phyloP scores from a whole-genome alignment of 1,139 yeast species.

The Taphrina sp. region DNA sequence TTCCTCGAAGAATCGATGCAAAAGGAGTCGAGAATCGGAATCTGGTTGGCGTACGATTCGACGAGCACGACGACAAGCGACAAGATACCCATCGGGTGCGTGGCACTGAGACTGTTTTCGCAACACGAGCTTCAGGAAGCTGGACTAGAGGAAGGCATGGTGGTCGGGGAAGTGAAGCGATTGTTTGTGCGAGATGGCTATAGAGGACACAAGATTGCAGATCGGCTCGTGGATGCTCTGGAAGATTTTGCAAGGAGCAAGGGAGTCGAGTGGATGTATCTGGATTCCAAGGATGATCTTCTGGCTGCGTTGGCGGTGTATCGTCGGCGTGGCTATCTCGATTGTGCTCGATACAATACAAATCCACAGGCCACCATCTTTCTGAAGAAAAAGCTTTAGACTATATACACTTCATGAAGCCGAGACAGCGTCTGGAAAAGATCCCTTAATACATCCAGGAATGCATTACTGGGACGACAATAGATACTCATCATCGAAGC shows the following conservation, averaged over 20 bases:
- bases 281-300: conserved; percentile 23
- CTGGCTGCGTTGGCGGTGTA: conserved; percentile 15
- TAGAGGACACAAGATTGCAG: conserved; percentile 19
- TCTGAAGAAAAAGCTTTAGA: conserved; percentile 12
- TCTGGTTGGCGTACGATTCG: conserved; percentile 19
- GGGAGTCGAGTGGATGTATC: conserved; percentile 10
- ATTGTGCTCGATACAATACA: conserved; percentile 17
- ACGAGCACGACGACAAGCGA: too few relatives aligned
- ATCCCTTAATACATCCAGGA: too few relatives aligned
- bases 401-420: too few relatives aligned
- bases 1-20: conserved; percentile 2
- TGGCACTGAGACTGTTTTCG: conserved; percentile 8
- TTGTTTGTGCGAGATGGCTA: conserved; percentile 15
- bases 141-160: not conserved
- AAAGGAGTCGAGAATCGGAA: conserved; percentile 1
- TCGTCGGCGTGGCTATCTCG: conserved; percentile 17
- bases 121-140: conserved; percentile 1
- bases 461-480: too few relatives aligned
- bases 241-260: conserved; percentile 9
- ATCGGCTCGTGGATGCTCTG: conserved; percentile 9
- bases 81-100: conserved; percentile 16
- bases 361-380: conserved; percentile 28
- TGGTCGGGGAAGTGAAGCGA: conserved; percentile 18
- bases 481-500: too few relatives aligned
- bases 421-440: too few relatives aligned